Base-by-base conservation (phyloP, 768 basidiomycete genomes). In the Neoboletus magnificus region DNA sequence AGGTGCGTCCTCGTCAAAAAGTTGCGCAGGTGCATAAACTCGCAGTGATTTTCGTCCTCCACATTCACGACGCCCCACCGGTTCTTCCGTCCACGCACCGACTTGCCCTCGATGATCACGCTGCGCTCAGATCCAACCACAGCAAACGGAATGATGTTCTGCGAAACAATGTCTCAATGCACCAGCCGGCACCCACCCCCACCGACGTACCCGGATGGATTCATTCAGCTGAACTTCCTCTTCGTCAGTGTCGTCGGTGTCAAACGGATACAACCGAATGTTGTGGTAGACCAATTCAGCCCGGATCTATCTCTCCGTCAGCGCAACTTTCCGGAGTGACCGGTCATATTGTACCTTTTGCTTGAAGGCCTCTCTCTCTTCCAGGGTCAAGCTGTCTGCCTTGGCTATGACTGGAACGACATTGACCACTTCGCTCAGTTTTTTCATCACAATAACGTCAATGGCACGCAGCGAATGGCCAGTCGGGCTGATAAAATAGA, bases 391-490 rank as follows among this genome's bases (percentile, higher is more conserved):
- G 60, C 86, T 88, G 74, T 99, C 96, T 30, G 91, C 82, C 82
- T 99, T 99, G 63, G 97, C 96, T 66, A 99, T 98, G 58, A 99
- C 91, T n/a, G 96, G 96, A 9, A 99, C 95, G 50, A 99, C 96
- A 65, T 99, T 99, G 73, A 98, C 97, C 41, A 98, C 96, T 71
- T 98, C 97, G 71, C 90, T 91, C 58, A 99, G 79, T 79, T 98
- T 98, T 81, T 98, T 97, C 87, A 99, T 93, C 61, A 99, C 97
- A 67, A 94, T 94, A 44, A 98, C 88, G 66, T 99, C 96, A 66
- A 99, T 94, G 30, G 97, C 87, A 57, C 95, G 92, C 54, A 99
- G 84, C 5, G 90, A 86, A 75, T 99, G 96, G 22, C 96, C 96
- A n/a, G 95, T 97, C 22, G 96, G 97, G 74, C 89, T 95, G 80